Evolutionary conservation across 163 green algal species (phyloP), one percentile per base, ranked within the genome.

Genomic region (Coccomyxa subellipsoidea): DNA sequence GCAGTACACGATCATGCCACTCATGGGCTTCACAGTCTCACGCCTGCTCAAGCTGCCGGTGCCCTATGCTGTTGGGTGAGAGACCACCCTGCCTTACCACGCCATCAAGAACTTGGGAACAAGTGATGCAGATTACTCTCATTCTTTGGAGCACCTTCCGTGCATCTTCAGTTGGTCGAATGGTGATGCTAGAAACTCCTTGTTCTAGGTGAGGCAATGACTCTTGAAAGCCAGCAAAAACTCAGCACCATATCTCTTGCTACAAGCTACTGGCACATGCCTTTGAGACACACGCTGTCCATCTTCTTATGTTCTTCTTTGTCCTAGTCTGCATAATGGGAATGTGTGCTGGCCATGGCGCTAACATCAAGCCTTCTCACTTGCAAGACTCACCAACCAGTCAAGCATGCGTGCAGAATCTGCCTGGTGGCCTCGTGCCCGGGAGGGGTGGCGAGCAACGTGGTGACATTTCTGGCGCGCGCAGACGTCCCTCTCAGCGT

Each of bases 1-100:
- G 32, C 91, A 95, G 81, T 95, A 94, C 83, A 93, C 86, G 73
- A 85, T 95, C 80, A 95, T 94, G 92, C 92, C 92, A 0, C 7
- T 83, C 0, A 76, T 92, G 66, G 92, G 90, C 2, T 87, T 88
- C 38, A n/a, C 69, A 0, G 80, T 95, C 9, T 86, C 87, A 21
- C 81, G 85, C 4, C 66, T 91, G 9, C 54, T 72, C 1, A 73
- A 77, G 7, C 87, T 96, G n/a, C 80, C 90, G 0, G 73, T 89
- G 7, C 72, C 85, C 23, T 89, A 90, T 38, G 81, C 90, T 25
- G 86, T 92, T 35, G 93, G 93, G 72, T 88, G 87, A 78, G 89
- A 81, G 31, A 18, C 4, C 47, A 27, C 31, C 37, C 29, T 36
- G 27, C 34, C 21, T 34, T 12, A 59, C 23, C 15, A 59, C n/a